Conservation (phyloP, 768 basidiomycete species). For the Leucogyrophana mollusca region DNA sequence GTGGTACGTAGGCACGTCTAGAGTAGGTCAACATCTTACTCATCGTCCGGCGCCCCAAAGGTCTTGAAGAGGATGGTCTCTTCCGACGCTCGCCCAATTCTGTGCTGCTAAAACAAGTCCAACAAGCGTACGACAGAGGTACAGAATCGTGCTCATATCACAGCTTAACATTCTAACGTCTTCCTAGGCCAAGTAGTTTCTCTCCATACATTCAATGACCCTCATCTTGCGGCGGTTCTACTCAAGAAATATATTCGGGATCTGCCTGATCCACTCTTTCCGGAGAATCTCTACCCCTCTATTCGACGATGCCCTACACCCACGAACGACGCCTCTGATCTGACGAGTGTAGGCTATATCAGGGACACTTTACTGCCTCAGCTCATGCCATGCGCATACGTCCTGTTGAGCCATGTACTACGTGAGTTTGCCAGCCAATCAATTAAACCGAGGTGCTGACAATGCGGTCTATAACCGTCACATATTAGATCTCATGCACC, state of each 20-base stretch:
- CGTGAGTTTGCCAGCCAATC: conserved; percentile 39
- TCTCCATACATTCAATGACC: conserved; percentile 71
- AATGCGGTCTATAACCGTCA: not conserved
- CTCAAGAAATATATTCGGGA: conserved; percentile 85
- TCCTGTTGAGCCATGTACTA: conserved; percentile 68
- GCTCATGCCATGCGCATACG: conserved; percentile 69
- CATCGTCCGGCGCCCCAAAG: conserved; percentile 28
- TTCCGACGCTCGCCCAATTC: conserved; percentile 83
- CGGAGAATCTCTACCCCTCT: conserved; percentile 61
- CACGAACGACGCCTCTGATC: conserved; percentile 50
- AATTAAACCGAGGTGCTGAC: conserved; percentile 1
- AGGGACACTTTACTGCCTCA: conserved; percentile 66
- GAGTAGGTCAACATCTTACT: not conserved
- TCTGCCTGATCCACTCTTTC: conserved; percentile 76
- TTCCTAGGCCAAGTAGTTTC: conserved; percentile 72
- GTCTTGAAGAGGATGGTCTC: conserved; percentile 69
- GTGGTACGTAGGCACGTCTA: conserved; percentile 29
- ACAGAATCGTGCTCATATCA: not conserved
- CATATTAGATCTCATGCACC: conserved; percentile 81
- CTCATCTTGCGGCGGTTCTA: conserved; percentile 80
- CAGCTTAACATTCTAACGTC: conserved; percentile 6
- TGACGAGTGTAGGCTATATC: conserved; percentile 61
- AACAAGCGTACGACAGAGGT: conserved; percentile 87
- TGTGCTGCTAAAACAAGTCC: conserved; percentile 64
- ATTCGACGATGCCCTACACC: conserved; percentile 68